These are phyloP conservation scores for Pelargonium cotyledonis DNA, from an alignment of 441 rosid genomes.

Conservation along the genomic window DNA sequence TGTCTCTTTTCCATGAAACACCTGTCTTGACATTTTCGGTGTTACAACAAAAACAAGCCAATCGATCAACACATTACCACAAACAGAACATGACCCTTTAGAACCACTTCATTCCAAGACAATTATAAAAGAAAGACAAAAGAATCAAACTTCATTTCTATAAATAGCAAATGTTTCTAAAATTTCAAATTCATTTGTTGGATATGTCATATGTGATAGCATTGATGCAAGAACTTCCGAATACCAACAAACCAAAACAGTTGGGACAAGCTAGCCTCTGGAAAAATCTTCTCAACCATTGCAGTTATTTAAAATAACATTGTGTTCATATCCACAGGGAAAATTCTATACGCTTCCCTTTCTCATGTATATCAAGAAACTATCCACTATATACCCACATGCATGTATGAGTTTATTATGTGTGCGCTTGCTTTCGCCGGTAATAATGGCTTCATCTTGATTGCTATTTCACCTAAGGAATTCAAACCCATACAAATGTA, in stretches of 20 bases:
- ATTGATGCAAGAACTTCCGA: conserved; percentile 11
- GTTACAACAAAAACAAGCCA: background rate
- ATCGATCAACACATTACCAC: background rate
- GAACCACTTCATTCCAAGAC: background rate
- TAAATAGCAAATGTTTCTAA: background rate
- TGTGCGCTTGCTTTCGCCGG: background rate
- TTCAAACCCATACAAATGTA: conserved; percentile 11
- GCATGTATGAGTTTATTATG: background rate
- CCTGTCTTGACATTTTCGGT: background rate
- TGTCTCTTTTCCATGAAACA: background rate
- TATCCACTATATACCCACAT: background rate
- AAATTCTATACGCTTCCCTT: background rate
- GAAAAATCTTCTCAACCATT: conserved; percentile 2
- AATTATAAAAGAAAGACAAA: too few relatives aligned
- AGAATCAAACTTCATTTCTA: background rate
- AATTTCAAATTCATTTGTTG: background rate
- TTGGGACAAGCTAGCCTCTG: background rate
- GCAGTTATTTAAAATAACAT: background rate
- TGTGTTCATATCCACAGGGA: background rate
- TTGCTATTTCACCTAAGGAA: conserved; percentile 11
- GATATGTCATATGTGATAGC: background rate
- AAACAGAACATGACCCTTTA: background rate
- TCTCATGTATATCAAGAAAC: background rate
- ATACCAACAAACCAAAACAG: conserved; percentile 14
- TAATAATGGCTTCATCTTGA: conserved; percentile 1